phyloP scores from a whole-genome alignment of 148 eudicot genomes.

The Heliamphora exappendiculata region DNA sequence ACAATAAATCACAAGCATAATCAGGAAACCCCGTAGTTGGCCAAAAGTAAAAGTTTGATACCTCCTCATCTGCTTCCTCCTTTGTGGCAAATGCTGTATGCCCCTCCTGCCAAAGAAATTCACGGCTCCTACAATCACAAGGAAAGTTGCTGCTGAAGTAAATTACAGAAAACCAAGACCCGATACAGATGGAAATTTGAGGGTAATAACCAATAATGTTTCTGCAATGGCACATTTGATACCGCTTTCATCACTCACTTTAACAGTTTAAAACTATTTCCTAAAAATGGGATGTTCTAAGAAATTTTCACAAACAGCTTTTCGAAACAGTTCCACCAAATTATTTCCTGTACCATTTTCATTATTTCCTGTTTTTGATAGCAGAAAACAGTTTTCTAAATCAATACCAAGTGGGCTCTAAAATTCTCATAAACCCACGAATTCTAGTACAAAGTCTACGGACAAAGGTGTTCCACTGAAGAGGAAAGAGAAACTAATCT shows the following conservation, averaged over 20 bases:
- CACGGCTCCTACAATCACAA: constrained; percentile 76
- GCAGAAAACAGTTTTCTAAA: not conserved
- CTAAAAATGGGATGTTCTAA: not conserved
- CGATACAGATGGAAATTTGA: not conserved
- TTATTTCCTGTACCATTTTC: not conserved
- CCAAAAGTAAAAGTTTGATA: constrained; percentile 14
- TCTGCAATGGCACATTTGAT: not conserved
- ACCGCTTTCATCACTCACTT: not conserved
- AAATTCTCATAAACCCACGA: not conserved
- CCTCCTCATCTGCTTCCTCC: constrained; percentile 93
- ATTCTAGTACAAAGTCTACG: not conserved
- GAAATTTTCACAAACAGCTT: not conserved
- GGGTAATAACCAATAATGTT: not conserved
- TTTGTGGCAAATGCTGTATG: constrained; percentile 95
- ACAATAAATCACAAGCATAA: not conserved
- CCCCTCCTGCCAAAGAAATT: constrained; percentile 99
- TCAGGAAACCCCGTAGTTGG: not conserved
- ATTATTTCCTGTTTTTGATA: not conserved
- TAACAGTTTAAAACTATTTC: not conserved
- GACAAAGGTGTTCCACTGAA: not conserved
- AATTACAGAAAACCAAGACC: not conserved
- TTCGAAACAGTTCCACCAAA: not conserved
- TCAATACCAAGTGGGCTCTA: not conserved
- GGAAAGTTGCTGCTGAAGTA: not conserved
- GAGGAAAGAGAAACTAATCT: not conserved